Evolutionary conservation across 352 stramenopile genomes (phyloP), one percentile per base, ranked within the genome.

Genomic region (Globisporangium nunn): DNA sequence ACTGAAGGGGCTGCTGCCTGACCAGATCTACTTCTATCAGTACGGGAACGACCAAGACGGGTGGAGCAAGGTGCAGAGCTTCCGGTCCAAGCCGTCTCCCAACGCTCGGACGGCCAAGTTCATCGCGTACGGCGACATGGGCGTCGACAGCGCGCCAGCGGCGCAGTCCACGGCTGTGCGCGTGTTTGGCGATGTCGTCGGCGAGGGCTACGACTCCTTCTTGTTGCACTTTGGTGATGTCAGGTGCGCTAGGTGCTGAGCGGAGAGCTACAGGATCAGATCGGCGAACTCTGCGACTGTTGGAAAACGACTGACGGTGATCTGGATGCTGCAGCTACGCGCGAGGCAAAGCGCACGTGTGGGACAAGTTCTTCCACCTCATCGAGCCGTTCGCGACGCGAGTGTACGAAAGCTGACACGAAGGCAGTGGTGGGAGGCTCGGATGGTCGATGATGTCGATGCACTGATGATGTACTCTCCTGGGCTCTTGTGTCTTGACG

Each of bases 41-140:
- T 94, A 88, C 63, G 84, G 84, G 43, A 92, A 88, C 52, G 70
- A 87, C 12, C 63, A 71, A 8, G 81, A 87, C 30, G 67, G 54
- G 1, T 80, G 75, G 74, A 91, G 78, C 50, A 50, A 52, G 58
- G 61, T 33, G 59, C 70, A 1, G 59, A 76, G 59, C 29, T 54
- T 29, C 62, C 67, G 4, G 59, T 82, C 31, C 72, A 80, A 50
- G 41, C 58, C 50, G 23, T 49, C 52, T 40, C 6, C 17, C 4
- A 2, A 12, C 14, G 8, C 29, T 7, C 39, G 33, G 6, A 50
- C 48, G 3, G 63, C 72, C 57, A 91, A 91, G 56, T 93, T 91
- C 54, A 75, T 91, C 31, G 84, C 81, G 41, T 93, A 93, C 55
- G 84, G 68, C 3, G 84, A 93, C 52, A 93, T 93, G 84, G 84